Percentiles rank a stretch among this genome's conserved stretches.
Evolutionary conservation across 1,139 yeast species (phyloP).

Genomic region (Nakaseomyces kungkrabaensis): DNA sequence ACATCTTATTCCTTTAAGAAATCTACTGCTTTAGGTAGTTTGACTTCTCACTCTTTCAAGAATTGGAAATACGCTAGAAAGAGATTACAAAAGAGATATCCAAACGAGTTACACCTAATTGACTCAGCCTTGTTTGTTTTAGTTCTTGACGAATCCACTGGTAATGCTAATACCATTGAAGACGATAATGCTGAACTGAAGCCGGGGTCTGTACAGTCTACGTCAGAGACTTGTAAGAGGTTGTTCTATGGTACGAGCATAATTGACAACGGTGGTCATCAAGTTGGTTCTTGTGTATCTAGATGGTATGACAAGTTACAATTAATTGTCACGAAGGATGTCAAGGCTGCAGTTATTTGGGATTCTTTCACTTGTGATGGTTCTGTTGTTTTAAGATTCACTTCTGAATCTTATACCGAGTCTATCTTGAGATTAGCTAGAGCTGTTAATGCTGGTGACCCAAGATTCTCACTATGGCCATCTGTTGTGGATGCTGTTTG

Average conservation of each 20-base stretch:
- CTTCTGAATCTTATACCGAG: slow-evolving; percentile 68
- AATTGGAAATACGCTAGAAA: slow-evolving; percentile 53
- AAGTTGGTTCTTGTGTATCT: slow-evolving; percentile 65
- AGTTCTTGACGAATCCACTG: slow-evolving; percentile 52
- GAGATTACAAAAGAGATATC: slow-evolving; percentile 37
- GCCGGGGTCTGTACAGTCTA: slow-evolving; percentile 10
- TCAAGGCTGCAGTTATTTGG: slow-evolving; percentile 73
- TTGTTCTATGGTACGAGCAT: slow-evolving; percentile 59
- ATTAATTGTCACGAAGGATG: slow-evolving; percentile 54
- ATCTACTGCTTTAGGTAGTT: slow-evolving; percentile 50
- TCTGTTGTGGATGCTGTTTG: slow-evolving; percentile 32
- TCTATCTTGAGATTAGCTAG: slow-evolving; percentile 61
- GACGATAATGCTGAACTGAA: slow-evolving; percentile 5
- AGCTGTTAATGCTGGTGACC: slow-evolving; percentile 58
- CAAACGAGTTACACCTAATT: slow-evolving; percentile 37
- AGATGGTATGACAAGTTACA: slow-evolving; percentile 76
- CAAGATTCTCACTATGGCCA: slow-evolving; percentile 49
- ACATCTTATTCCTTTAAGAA: slow-evolving; percentile 35
- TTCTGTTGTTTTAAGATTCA: slow-evolving; percentile 61
- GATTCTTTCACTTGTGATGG: slow-evolving; percentile 71
- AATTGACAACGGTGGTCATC: slow-evolving; percentile 47
- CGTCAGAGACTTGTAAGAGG: slow-evolving; percentile 30
- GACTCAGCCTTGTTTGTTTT: slow-evolving; percentile 61
- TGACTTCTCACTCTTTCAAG: slow-evolving; percentile 57
- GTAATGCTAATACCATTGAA: slow-evolving; percentile 39